Percentiles rank a stretch among this genome's conserved stretches.
Evolutionary conservation across 495 filamentous ascomycete species (phyloP).

Genomic region (Coniosporium apollinis): DNA sequence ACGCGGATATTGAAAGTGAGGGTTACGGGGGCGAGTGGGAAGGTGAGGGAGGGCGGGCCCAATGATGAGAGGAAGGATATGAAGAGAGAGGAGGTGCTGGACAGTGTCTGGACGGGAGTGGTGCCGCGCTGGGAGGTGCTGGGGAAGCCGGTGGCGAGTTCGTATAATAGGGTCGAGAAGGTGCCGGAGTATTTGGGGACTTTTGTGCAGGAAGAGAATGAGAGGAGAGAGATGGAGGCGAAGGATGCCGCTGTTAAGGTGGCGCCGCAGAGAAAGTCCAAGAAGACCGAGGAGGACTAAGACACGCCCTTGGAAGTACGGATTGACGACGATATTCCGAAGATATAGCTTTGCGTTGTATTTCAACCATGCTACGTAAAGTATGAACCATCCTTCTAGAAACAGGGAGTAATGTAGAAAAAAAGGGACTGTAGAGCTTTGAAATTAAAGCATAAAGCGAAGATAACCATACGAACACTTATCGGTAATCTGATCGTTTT

Average conservation of each 20-base stretch:
- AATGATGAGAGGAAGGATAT: conserved; percentile 51
- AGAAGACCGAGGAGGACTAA: too few species aligned
- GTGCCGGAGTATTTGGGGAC: conserved; percentile 48
- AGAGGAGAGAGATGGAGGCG: conserved; percentile 9
- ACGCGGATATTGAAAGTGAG: conserved; percentile 59
- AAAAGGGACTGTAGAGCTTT: too few species aligned
- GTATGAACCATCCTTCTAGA: too few species aligned
- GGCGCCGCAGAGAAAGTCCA: too few species aligned
- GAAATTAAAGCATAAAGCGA: too few species aligned
- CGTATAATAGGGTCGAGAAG: conserved; percentile 38
- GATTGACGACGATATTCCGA: too few species aligned
- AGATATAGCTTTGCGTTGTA: too few species aligned
- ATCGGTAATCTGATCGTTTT: too few species aligned
- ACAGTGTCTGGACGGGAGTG: conserved; percentile 66
- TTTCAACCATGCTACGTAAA: too few species aligned
- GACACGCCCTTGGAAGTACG: too few species aligned
- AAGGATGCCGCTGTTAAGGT: conserved; percentile 10
- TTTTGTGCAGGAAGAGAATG: conserved; percentile 29
- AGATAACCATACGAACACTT: too few species aligned
- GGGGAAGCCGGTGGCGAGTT: conserved; percentile 51
- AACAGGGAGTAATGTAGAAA: too few species aligned
- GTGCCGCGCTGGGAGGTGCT: conserved; percentile 51
- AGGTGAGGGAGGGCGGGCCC: conserved; percentile 53
- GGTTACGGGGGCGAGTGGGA: conserved; percentile 58
- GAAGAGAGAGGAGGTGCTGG: conserved; percentile 40